Evolutionary conservation across 352 stramenopile genomes (phyloP), one percentile per base, ranked within the genome.

Genomic region (Phytophthora pini): DNA sequence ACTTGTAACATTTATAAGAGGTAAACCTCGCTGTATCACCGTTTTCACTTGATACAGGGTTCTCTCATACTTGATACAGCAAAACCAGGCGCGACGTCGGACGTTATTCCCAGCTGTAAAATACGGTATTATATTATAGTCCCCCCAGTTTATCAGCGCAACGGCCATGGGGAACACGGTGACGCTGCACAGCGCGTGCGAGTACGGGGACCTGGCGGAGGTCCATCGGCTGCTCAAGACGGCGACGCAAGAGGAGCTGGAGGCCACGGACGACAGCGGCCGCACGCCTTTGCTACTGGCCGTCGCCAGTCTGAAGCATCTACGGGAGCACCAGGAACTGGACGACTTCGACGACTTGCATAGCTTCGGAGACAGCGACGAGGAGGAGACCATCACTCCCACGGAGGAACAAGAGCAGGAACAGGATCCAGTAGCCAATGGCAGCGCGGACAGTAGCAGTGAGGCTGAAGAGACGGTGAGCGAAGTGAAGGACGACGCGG

Each of bases 111-210:
- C 24, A 26, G 24, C 24, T 26, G 24, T 26, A 26, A 45, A 32
- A 56, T 13, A 47, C 20, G 27, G n/a, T 5, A 26, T 26, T 26
- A 26, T 2, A 4, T 20, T 26, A 26, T 26, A 46, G 44, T 57
- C 58, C 53, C 51, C 58, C 54, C 31, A 36, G 24, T 24, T 63
- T 61, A n/a, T 43, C 38, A 53, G 24, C 45, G 13, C 24, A 24
- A 70, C 47, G 31, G 45, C 49, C 53, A 96, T 96, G 88, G 88
- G 88, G 65, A 94, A 94, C 70, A 89, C 65, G 29, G 68, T 89
- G 66, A 93, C 88, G 62, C 73, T 96, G 54, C 85, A 92, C 65
- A 92, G 84, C 70, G 78, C 80, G n/a, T 94, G 86, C 63, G 79
- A 84, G 53, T 86, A 85, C 56, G 77, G 84, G 20, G 88, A 96